A percentile compares a stretch with the other conserved stretches of the same genome.
phyloP scores from a whole-genome alignment of 345 rosid genomes.

The Populus euphratica region DNA sequence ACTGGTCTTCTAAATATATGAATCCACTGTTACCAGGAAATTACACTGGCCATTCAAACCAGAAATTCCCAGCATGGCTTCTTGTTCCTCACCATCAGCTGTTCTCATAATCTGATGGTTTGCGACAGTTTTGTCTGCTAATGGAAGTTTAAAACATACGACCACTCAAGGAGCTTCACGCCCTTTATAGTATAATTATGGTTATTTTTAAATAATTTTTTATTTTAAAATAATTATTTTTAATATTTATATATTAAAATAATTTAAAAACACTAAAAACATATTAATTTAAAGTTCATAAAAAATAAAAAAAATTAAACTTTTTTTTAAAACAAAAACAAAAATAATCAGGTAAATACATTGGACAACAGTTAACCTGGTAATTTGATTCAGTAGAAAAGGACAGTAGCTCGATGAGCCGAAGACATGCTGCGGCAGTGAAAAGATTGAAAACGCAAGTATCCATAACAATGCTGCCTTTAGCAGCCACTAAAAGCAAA shows the following conservation, averaged over 20 bases:
- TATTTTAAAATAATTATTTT: too few relatives aligned
- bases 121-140: not conserved
- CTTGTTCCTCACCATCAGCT: not conserved
- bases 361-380: not conserved
- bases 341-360: not conserved
- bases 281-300: too few relatives aligned
- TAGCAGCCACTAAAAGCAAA: not conserved
- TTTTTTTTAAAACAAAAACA: too few relatives aligned
- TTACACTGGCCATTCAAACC: not conserved
- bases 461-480: not conserved
- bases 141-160: not conserved
- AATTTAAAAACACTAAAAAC: too few relatives aligned
- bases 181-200: too few relatives aligned
- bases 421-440: not conserved
- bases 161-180: not conserved
- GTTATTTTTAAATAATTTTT: too few relatives aligned
- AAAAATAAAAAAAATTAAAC: too few relatives aligned
- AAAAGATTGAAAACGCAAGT: not conserved
- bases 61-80: not conserved
- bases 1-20: not conserved
- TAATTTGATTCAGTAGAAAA: not conserved
- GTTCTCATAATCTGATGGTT: not conserved
- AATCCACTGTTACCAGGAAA: not conserved
- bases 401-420: not conserved
- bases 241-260: too few relatives aligned